Evolutionary conservation across 1,284 basidiomycete species (phyloP), one percentile per base, ranked within the genome.

Genomic region (Heterobasidion annosum): DNA sequence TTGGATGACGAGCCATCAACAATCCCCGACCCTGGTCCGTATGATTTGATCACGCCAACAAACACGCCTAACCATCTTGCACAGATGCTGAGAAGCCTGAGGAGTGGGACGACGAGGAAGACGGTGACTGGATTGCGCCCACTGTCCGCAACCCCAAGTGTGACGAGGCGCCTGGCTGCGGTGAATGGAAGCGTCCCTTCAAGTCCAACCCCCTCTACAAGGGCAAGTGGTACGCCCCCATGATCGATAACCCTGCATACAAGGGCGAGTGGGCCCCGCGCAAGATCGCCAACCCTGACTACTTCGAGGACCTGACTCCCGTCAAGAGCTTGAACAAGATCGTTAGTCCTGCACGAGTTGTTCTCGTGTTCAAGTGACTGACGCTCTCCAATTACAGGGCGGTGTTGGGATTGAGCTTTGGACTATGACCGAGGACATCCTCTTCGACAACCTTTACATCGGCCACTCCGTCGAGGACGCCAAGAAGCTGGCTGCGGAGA

Each of bases 51-150:
- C 18, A 37, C 34, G 18, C 50, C 48, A 15, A 35, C 12, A n/a
- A 12, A n/a, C n/a, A 34, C 37, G 51, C 19, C 50, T 13, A 59
- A 18, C 2, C 35, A 18, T 13, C n/a, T 42, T 25, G 51, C 16
- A 1, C 37, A 82, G 91, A 94, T 62, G 88, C 93, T 48, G 83
- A 88, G 74, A 98, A 98, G 81, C 97, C 97, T 34, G 96, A 98
- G 69, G 97, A 99, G 73, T 99, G 97, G 97, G 95, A 98, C 67
- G 91, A 99, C 63, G 97, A 98, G 70, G 96, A 99, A 70, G 96
- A 99, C 65, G 97, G 97, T 70, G 96, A 98, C 67, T 99, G 94
- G 93, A 82, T 98, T 58, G 82, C 94, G 10, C 94, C 96, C 33
- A 83, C 82, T 57, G 77, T 99, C 56, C 74, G 82, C 60, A 98